Conservation (phyloP, 768 basidiomycete species). For the Boletus fagicola region DNA sequence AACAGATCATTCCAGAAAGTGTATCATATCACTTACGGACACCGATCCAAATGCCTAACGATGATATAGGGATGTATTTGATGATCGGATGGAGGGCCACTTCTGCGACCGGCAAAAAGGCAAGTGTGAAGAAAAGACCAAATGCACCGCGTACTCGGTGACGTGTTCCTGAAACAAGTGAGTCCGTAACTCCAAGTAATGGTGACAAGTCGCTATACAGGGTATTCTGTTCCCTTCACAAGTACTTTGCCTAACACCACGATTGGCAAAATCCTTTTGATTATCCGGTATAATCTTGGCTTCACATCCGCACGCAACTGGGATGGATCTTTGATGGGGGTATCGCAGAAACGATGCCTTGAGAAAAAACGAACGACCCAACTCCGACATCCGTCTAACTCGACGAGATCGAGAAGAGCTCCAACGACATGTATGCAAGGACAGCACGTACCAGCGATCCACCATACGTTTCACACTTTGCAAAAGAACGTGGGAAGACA, state of each 20-base stretch:
- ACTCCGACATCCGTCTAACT: slow-evolving; percentile 95
- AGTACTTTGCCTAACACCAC: slow-evolving; percentile 75
- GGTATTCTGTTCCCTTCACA: slow-evolving; percentile 93
- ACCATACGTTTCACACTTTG: slow-evolving; percentile 93
- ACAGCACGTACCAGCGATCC: slow-evolving; percentile 74
- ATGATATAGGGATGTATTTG: slow-evolving; percentile 50
- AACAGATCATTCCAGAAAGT: neutral
- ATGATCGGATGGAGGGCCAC: slow-evolving; percentile 69
- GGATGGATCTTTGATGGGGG: slow-evolving; percentile 61
- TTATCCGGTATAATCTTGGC: slow-evolving; percentile 48
- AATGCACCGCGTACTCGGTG: slow-evolving; percentile 94
- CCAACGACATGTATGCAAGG: neutral
- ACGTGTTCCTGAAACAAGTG: slow-evolving; percentile 71
- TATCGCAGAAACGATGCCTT: slow-evolving; percentile 88
- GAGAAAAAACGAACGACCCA: slow-evolving; percentile 95
- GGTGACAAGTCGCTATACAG: slow-evolving; percentile 50
- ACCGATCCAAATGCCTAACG: slow-evolving; percentile 62
- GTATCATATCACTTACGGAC: slow-evolving; percentile 42
- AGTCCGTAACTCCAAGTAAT: neutral
- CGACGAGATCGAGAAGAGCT: neutral
- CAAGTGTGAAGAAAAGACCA: slow-evolving; percentile 98
- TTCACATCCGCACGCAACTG: slow-evolving; percentile 49
- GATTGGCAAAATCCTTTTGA: slow-evolving; percentile 65
- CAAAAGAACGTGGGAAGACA: slow-evolving; percentile 83
- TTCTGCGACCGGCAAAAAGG: slow-evolving; percentile 71